A percentile compares a stretch with the other conserved stretches of the same genome.
Evolutionary conservation across 768 basidiomycete species (phyloP).

Genomic region (Tulasnella sp.): DNA sequence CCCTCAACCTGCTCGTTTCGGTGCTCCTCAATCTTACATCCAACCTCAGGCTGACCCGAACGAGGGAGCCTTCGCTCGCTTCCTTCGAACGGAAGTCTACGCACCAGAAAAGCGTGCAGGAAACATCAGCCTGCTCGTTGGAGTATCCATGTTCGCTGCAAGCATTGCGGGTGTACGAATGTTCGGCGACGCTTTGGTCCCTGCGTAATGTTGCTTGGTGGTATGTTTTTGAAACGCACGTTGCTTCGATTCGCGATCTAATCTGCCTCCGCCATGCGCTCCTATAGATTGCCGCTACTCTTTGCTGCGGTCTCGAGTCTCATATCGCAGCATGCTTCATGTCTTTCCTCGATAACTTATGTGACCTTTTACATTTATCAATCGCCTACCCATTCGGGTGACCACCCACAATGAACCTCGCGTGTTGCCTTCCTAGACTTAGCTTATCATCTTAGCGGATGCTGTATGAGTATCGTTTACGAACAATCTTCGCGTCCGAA

Average conservation of each 20-base stretch:
- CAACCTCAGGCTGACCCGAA: constrained; percentile 23
- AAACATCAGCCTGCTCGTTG: constrained; percentile 29
- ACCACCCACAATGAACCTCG: too few relatives aligned
- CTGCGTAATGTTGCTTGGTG: constrained; percentile 15
- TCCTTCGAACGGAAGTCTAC: constrained; percentile 30
- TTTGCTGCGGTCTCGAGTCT: background rate
- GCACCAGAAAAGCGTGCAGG: constrained; percentile 31
- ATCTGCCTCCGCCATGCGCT: background rate
- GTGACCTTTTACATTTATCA: background rate
- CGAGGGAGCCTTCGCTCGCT: constrained; percentile 30
- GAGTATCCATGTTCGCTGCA: constrained; percentile 29
- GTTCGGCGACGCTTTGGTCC: constrained; percentile 35
- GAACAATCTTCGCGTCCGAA: too few relatives aligned
- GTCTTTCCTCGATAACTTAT: background rate
- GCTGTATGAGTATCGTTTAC: too few relatives aligned
- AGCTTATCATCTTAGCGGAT: too few relatives aligned
- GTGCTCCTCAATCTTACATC: constrained; percentile 19
- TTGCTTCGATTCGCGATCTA: background rate
- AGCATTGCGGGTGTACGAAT: constrained; percentile 35
- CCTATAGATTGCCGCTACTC: background rate
- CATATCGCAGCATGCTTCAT: background rate
- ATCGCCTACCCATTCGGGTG: background rate
- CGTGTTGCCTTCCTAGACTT: too few relatives aligned
- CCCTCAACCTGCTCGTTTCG: constrained; percentile 6
- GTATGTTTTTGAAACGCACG: background rate